Base-by-base conservation (phyloP, 306 rosid species). In the Quercus robur region DNA sequence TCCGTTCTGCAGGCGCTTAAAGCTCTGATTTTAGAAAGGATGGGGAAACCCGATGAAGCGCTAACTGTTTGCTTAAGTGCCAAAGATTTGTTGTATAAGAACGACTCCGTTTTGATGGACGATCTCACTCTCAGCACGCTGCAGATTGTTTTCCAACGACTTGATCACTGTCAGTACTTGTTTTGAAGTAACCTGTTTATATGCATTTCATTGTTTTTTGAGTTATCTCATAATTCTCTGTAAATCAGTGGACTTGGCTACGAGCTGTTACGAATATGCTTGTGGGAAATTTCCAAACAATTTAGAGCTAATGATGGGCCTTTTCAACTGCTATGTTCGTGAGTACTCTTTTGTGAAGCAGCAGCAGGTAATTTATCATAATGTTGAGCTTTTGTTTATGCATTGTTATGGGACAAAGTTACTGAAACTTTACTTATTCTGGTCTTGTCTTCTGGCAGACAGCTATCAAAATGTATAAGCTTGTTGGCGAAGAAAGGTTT, bases 401-500 rank as follows among this genome's bases (percentile, higher is more conserved):
- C 51, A 35, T 49, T 33, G 23, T 81, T 75, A 9, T 30, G 41
- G 56, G 21, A 5, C 70, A 38, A 18, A 38, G 51, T 23, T 51
- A 23, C 7, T 20, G 20, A 30, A 67, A 33, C 5, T 73, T 56
- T 55, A 1, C 18, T 33, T 35, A 13, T 56, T 64, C 10, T 19
- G 28, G 11, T 76, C 71, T 68, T 71, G n/a, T 74, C 70, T 56
- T 80, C 74, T 84, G 83, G 81, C 94, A 96, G 99, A 96, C 97
- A 56, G 99, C 99, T 80, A 93, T 96, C 86, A 93, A 92, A 84
- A 96, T 96, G 99, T 93, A 96, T 88, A 96, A 96, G 81, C 94
- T 85, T 74, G 91, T 83, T 71, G 97, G 97, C 58, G 98, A 93
- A 88, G 99, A 96, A 79, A 90, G 94, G 70, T 91, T 88, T 81